phyloP scores from a whole-genome alignment of 2,329 filamentous ascomycete genomes.

The Thielaviopsis ethacetica region DNA sequence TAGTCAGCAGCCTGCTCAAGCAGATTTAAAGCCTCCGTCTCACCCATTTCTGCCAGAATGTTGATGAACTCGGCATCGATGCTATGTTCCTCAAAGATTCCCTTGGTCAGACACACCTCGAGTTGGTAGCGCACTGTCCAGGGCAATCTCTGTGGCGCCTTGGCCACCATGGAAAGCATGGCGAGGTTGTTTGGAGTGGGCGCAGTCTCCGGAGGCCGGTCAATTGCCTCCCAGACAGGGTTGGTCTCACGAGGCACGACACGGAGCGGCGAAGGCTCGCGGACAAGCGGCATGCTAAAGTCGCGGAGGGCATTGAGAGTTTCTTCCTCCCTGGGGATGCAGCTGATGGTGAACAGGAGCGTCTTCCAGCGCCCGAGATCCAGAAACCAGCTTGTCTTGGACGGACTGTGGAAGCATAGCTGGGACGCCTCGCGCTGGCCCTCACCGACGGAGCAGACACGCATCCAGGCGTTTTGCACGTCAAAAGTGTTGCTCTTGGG shows the following conservation, averaged over 20 bases:
- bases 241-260: background rate
- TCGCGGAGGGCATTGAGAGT: constrained; percentile 45
- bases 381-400: constrained; percentile 22
- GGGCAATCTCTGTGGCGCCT: constrained; percentile 24
- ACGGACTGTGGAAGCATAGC: constrained; percentile 23
- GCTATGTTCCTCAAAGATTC: constrained; percentile 59
- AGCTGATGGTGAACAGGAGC: constrained; percentile 29
- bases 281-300: constrained; percentile 35
- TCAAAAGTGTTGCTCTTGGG: constrained; percentile 21
- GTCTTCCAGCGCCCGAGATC: constrained; percentile 42
- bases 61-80: constrained; percentile 52
- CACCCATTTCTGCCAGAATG: constrained; percentile 31
- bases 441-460: constrained; percentile 27
- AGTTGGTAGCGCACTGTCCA: constrained; percentile 77
- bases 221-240: constrained; percentile 3
- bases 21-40: constrained; percentile 41
- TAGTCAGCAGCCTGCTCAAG: constrained; percentile 57
- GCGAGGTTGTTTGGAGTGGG: background rate
- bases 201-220: background rate
- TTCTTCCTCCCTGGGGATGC: constrained; percentile 15
- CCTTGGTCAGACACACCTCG: constrained; percentile 79
- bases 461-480: constrained; percentile 28
- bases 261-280: background rate
- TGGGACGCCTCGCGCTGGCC: constrained; percentile 15
- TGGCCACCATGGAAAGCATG: constrained; percentile 2